Base-by-base conservation (phyloP, 306 rosid species). In the Macrotyloma uniflorum region DNA sequence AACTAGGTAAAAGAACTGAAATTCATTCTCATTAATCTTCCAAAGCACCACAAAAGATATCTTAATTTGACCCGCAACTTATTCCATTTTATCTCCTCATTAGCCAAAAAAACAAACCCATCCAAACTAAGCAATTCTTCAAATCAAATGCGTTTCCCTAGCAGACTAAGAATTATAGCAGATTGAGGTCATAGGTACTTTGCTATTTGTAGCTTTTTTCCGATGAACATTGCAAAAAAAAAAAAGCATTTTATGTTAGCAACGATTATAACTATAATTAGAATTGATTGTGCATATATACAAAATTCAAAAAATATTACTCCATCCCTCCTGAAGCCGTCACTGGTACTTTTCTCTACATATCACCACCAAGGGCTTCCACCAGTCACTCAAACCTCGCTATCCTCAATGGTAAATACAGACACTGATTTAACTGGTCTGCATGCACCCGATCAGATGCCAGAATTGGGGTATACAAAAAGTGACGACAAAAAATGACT, bases 241-340 rank as follows among this genome's bases (percentile, higher is more conserved):
- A 75, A 14, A 73, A 26, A 8, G 65, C 8, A 74, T 46, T 78
- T 66, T 13, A 10, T 74, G 75, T 65, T 65, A 80, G 64, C 55
- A 74, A 53, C 16, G 55, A 24, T 70, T 69, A 74, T 50, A 49
- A 36, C 69, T 80, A 80, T 55, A 73, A 76, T 72, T 82, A 67
- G 77, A 47, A 63, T 26, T 75, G 78, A 69, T 68, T 61, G 74
- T 61, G 74, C 38, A 70, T 82, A 82, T 79, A 66, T 76, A 79
- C 84, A 71, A 71, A 71, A 75, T 65, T 58, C 83, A 73, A 75
- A 38, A 61, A 50, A 78, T 33, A 64, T 59, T 54, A 59, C 61
- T 72, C 84, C 89, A 75, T 57, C 75, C 86, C 84, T 64, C 74
- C 76, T 72, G 30, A 75, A 72, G 71, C 74, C 80, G 70, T 79